Conservation (phyloP, 2,329 filamentous ascomycete species). For the Ceratocystis diversiconidia region DNA sequence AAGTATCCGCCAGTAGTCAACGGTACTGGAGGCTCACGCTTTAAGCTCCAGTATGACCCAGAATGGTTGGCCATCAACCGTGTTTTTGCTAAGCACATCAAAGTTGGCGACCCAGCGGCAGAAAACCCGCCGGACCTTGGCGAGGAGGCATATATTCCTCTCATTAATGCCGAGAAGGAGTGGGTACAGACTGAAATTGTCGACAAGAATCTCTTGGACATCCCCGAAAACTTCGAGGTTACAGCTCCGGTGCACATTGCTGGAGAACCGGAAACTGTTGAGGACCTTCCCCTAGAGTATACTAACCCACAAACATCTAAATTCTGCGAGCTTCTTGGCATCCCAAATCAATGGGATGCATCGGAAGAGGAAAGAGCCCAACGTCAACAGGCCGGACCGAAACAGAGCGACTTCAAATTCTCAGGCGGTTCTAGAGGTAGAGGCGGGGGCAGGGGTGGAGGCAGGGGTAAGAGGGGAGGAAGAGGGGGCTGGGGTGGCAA, state of each 20-base stretch:
- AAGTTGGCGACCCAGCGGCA: conserved; percentile 45
- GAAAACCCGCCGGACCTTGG: conserved; percentile 46
- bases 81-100: conserved; percentile 54
- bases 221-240: conserved; percentile 64
- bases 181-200: conserved; percentile 76
- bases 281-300: conserved; percentile 61
- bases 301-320: conserved; percentile 72
- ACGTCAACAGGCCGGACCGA: conserved; percentile 34
- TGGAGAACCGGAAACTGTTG: conserved; percentile 40
- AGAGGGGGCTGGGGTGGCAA: conserved; percentile 25
- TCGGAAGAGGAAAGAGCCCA: conserved; percentile 56
- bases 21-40: conserved; percentile 37
- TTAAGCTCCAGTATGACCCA: conserved; percentile 64
- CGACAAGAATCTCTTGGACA: conserved; percentile 40
- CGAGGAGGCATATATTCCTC: conserved; percentile 50
- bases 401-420: conserved; percentile 18
- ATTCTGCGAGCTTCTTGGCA: conserved; percentile 65
- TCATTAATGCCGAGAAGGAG: conserved; percentile 54
- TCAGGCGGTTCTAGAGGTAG: conserved; percentile 28
- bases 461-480: conserved; percentile 28
- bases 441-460: conserved; percentile 26
- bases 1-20: conserved; percentile 19
- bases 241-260: conserved; percentile 61
- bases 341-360: conserved; percentile 62
- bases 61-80: conserved; percentile 94